Percentiles rank a stretch among this genome's conserved stretches.
These are phyloP conservation scores for Globisporangium abappressorium DNA, from an alignment of 352 stramenopile genomes.

Conservation along the genomic window DNA sequence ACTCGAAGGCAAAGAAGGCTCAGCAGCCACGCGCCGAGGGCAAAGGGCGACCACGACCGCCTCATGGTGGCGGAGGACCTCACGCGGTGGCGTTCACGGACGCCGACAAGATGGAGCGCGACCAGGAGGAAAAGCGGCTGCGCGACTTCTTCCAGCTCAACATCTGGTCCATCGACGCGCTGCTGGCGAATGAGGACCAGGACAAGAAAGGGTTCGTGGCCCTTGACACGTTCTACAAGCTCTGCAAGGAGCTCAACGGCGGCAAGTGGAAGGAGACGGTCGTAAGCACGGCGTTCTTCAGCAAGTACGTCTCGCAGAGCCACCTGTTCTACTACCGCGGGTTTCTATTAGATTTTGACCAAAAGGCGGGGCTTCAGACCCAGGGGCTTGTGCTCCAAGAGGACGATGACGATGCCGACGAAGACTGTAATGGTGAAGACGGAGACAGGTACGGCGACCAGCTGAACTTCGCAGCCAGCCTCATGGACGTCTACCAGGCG, in stretches of 20 bases:
- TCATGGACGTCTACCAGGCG: slow-evolving; percentile 44
- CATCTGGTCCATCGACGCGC: slow-evolving; percentile 36
- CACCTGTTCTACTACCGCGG: slow-evolving; percentile 65
- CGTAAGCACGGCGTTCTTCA: slow-evolving; percentile 33
- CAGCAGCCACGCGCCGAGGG: slow-evolving; percentile 14
- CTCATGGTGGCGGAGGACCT: neutral
- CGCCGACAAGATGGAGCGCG: slow-evolving; percentile 17
- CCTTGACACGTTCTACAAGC: slow-evolving; percentile 32
- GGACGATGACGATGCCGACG: slow-evolving; percentile 26
- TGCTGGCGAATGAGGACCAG: slow-evolving; percentile 34
- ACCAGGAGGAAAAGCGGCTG: slow-evolving; percentile 37
- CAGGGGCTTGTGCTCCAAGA: slow-evolving; percentile 61
- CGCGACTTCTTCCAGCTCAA: slow-evolving; percentile 43
- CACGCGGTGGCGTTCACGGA: slow-evolving; percentile 6
- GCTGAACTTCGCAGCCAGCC: neutral
- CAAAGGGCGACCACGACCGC: slow-evolving; percentile 27
- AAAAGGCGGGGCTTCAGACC: slow-evolving; percentile 40
- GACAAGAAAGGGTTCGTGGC: slow-evolving; percentile 56
- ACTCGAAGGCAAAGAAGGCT: slow-evolving; percentile 4
- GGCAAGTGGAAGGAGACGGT: slow-evolving; percentile 35
- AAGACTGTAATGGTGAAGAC: neutral
- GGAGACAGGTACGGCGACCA: slow-evolving; percentile 1
- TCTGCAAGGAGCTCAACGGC: slow-evolving; percentile 39
- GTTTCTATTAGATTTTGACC: slow-evolving; percentile 65
- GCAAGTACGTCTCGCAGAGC: slow-evolving; percentile 48